These are phyloP conservation scores for Begonia loranthoides DNA, from an alignment of 306 rosid species.

Conservation along the genomic window DNA sequence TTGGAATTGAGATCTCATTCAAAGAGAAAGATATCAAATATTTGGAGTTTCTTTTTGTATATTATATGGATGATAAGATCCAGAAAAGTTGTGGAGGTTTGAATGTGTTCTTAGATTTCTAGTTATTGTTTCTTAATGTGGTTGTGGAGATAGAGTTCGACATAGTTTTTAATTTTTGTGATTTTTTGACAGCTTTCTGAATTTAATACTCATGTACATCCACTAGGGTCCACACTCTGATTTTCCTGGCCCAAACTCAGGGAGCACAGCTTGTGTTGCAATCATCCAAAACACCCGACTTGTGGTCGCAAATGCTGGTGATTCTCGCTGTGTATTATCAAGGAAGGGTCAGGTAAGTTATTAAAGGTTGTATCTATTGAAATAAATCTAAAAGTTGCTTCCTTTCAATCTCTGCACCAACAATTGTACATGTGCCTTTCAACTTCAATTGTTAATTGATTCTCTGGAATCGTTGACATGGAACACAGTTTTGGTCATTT, in stretches of 20 bases:
- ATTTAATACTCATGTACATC: constrained; percentile 12
- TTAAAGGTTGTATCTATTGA: background rate
- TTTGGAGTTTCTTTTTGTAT: too few species aligned
- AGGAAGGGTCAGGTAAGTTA: constrained; percentile 86
- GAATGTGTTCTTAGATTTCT: too few species aligned
- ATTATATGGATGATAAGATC: too few species aligned
- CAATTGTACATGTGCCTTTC: too few species aligned
- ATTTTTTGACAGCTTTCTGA: constrained; percentile 3
- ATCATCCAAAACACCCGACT: constrained; percentile 62
- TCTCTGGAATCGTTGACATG: background rate
- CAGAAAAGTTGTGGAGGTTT: too few species aligned
- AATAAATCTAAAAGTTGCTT: constrained; percentile 3
- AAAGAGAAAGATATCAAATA: too few species aligned
- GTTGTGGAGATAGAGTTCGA: too few species aligned
- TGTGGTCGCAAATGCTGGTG: constrained; percentile 94
- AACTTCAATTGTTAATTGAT: background rate
- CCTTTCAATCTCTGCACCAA: constrained; percentile 3
- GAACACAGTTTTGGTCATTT: constrained; percentile 5
- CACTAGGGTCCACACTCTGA: constrained; percentile 96
- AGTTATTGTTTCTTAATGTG: too few species aligned
- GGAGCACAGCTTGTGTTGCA: constrained; percentile 97
- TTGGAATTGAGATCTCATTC: too few species aligned
- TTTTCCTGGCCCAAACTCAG: constrained; percentile 90
- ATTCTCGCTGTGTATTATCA: constrained; percentile 91
- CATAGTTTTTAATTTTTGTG: background rate